Percentiles rank a stretch among this genome's conserved stretches.
phyloP scores from a whole-genome alignment of 257 asterid genomes.

The Forsythia suspensa region DNA sequence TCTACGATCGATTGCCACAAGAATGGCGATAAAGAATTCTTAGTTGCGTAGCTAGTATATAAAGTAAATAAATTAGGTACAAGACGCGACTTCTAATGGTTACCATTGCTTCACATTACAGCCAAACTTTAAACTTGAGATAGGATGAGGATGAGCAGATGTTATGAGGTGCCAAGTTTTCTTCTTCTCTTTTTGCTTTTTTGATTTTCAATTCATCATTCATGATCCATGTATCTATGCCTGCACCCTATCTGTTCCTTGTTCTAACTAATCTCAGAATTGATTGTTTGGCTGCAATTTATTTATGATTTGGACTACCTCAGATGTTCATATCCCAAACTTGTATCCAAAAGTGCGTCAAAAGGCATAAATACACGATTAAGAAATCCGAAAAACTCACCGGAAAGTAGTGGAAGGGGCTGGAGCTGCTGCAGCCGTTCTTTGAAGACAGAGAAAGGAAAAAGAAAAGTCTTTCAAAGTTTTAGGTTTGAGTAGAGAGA shows the following conservation, averaged over 20 bases:
- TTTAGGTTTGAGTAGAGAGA: too few species aligned
- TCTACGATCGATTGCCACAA: background rate
- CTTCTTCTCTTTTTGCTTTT: background rate
- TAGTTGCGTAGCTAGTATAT: background rate
- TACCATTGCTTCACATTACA: background rate
- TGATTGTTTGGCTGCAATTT: background rate
- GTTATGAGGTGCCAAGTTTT: background rate
- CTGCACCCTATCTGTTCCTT: background rate
- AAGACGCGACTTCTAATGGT: background rate
- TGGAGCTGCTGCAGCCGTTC: too few species aligned
- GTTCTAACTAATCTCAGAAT: background rate
- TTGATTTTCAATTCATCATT: background rate
- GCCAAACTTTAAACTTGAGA: background rate
- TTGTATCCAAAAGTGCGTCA: background rate
- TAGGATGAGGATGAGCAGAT: background rate
- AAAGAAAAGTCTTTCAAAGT: too few species aligned
- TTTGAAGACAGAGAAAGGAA: too few species aligned
- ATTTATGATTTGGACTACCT: background rate
- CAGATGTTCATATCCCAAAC: background rate
- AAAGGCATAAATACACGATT: background rate
- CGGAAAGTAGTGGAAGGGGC: too few species aligned
- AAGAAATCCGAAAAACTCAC: background rate
- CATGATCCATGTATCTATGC: background rate
- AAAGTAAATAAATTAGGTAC: background rate
- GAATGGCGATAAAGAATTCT: background rate